These are phyloP conservation scores for Hypoxylon perforatum DNA, from an alignment of 495 filamentous ascomycete species.

Conservation along the genomic window DNA sequence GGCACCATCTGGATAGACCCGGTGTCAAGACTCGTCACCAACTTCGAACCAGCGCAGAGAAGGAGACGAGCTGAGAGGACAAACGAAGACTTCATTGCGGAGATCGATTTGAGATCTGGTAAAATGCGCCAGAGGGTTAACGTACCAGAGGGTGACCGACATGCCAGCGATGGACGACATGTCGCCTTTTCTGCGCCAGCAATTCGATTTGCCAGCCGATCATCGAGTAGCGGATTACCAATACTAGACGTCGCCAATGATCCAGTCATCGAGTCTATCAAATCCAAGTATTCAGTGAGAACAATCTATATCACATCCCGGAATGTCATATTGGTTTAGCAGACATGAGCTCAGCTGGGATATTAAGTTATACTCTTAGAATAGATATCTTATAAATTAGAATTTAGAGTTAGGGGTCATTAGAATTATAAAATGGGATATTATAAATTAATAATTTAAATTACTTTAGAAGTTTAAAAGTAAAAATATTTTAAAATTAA, in stretches of 20 bases:
- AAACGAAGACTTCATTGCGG: conserved; percentile 40
- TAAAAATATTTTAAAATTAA: not conserved
- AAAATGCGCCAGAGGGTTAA: conserved; percentile 42
- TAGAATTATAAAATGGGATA: not conserved
- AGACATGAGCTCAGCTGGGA: not conserved
- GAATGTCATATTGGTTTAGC: conserved; percentile 38
- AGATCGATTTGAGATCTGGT: conserved; percentile 38
- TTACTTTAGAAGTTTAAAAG: not conserved
- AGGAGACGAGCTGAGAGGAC: conserved; percentile 24
- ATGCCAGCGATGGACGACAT: conserved; percentile 36
- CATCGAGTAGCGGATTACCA: conserved; percentile 37
- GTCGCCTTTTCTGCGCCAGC: conserved; percentile 38
- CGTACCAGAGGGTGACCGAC: conserved; percentile 37
- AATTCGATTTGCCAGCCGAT: conserved; percentile 41
- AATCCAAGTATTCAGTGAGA: conserved; percentile 30
- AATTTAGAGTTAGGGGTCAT: conserved; percentile 7
- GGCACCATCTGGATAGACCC: conserved; percentile 41
- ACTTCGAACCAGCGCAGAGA: conserved; percentile 31
- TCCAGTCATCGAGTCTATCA: conserved; percentile 30
- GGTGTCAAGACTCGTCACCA: conserved; percentile 30
- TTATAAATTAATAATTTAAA: not conserved
- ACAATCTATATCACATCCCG: conserved; percentile 40
- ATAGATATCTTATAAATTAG: not conserved
- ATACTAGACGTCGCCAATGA: conserved; percentile 37
- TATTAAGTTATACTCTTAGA: not conserved